Base-by-base conservation (phyloP, 2,329 filamentous ascomycete species). In the Alternaria sp. region DNA sequence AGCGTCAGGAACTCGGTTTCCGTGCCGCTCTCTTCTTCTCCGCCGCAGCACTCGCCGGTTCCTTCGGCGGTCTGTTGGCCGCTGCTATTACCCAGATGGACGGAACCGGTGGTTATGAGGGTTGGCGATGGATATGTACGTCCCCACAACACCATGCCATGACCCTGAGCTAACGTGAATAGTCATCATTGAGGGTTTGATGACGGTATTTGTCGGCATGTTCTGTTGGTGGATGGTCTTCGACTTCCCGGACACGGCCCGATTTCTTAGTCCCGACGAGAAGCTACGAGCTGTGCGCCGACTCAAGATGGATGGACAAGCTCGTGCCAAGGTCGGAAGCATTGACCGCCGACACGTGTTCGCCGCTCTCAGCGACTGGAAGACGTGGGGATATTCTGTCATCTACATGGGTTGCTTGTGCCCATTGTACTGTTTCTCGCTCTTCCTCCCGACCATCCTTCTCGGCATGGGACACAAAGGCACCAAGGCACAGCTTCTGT, bases 401-500 rank as follows among this genome's bases (percentile, higher is more conserved):
- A 85, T 89, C 56, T 88, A 87, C 70, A 88, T 88, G 80, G 86
- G 87, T 1, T 85, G 88, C 46, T 79, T 82, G 24, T 80, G 82
- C 66, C 73, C 74, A 0, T 61, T 76, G 58, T 76, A 77, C 67
- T 72, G 68, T 55, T 73, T 74, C 68, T 74, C 71, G 11, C 66
- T 75, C 49, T 74, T 74, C 63, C 51, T 75, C 56, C 84, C 85
- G 1, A 92, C 78, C 14, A 80, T 81, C 56, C 76, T 81, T 6
- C 74, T 75, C 45, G 78, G 73, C 29, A 74, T 77, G 74, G 74
- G 84, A 5, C 86, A 90, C 78, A 79, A 83, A 24, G 79, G 82
- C 2, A 88, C 89, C 5, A 83, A 78, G 28, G 86, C 89, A 0
- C 90, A 94, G 72, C 83, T 94, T 7, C 82, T 93, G 59, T 88